phyloP scores from a whole-genome alignment of 2,329 filamentous ascomycete genomes.

The Cylindrodendrum hubeiense region DNA sequence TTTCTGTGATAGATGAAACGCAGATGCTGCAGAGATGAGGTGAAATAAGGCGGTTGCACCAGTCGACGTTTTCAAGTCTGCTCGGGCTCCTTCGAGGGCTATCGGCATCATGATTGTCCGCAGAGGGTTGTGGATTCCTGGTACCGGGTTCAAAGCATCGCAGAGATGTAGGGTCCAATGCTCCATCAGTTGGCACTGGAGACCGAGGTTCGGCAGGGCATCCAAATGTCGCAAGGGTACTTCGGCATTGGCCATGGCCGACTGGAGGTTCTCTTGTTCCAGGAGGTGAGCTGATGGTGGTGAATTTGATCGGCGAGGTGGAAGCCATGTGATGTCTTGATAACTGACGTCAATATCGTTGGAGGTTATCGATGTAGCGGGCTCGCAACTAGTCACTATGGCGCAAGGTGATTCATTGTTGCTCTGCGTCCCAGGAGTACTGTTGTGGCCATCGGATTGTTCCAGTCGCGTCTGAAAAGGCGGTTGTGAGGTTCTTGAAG shows the following conservation, averaged over 20 bases:
- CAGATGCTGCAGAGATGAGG: constrained; percentile 41
- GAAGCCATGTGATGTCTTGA: constrained; percentile 28
- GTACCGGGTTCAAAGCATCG: constrained; percentile 38
- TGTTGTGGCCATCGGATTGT: background rate
- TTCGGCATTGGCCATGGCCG: background rate
- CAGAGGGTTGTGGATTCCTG: constrained; percentile 36
- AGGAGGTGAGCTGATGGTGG: background rate
- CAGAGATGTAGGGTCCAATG: constrained; percentile 41
- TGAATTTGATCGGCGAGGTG: constrained; percentile 10
- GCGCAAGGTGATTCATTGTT: background rate
- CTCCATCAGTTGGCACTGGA: constrained; percentile 37
- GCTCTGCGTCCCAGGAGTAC: background rate
- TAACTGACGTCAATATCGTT: background rate
- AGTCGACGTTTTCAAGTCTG: constrained; percentile 34
- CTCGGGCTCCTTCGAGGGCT: constrained; percentile 38
- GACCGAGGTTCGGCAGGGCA: constrained; percentile 32
- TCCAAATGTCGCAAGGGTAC: constrained; percentile 32
- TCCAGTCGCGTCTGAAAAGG: constrained; percentile 8
- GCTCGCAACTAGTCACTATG: background rate
- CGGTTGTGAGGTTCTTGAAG: constrained; percentile 4
- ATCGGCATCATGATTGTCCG: constrained; percentile 42
- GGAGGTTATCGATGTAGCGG: constrained; percentile 11
- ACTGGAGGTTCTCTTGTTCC: background rate
- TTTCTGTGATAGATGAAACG: constrained; percentile 37
- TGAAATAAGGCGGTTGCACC: constrained; percentile 39